A percentile compares a stretch with the other conserved stretches of the same genome.
phyloP scores from a whole-genome alignment of 2,329 filamentous ascomycete species.

The Beauveria sp. region DNA sequence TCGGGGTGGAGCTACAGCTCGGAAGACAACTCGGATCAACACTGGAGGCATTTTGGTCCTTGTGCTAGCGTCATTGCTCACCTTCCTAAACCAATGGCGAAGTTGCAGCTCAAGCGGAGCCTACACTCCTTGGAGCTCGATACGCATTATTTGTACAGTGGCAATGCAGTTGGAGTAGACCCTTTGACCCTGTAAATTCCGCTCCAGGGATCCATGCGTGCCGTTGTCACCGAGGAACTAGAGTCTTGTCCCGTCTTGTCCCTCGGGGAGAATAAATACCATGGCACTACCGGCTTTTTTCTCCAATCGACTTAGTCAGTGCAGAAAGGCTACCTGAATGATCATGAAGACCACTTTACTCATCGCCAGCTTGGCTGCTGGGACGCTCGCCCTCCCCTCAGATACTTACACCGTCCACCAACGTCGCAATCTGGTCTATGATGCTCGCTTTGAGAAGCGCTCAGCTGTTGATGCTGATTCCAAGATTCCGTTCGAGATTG shows the following conservation, averaged over 20 bases:
- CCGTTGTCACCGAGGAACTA: background rate
- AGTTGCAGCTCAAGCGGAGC: constrained; percentile 1
- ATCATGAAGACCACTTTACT: constrained; percentile 18
- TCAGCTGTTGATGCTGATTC: constrained; percentile 13
- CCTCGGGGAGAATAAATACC: background rate
- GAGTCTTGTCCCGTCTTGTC: background rate
- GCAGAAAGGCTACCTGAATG: background rate
- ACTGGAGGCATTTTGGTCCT: background rate
- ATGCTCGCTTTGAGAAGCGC: constrained; percentile 20
- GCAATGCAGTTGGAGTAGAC: background rate
- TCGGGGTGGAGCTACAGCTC: background rate
- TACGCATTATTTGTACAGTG: background rate
- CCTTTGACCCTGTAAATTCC: too few relatives aligned
- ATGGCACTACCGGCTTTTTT: background rate
- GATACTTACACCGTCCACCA: constrained; percentile 25
- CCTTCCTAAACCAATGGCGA: constrained; percentile 4
- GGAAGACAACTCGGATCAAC: constrained; percentile 1
- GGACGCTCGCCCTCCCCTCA: constrained; percentile 14
- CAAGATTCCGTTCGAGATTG: constrained; percentile 33
- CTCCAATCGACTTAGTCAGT: background rate
- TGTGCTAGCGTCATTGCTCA: constrained; percentile 6
- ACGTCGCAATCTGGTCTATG: constrained; percentile 16
- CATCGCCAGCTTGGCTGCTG: constrained; percentile 15
- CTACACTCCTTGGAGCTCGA: background rate
- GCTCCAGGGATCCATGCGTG: background rate